A percentile compares a stretch with the other conserved stretches of the same genome.
Evolutionary conservation across 2,329 filamentous ascomycete species (phyloP).

Genomic region (Cladophialophora bantiana): DNA sequence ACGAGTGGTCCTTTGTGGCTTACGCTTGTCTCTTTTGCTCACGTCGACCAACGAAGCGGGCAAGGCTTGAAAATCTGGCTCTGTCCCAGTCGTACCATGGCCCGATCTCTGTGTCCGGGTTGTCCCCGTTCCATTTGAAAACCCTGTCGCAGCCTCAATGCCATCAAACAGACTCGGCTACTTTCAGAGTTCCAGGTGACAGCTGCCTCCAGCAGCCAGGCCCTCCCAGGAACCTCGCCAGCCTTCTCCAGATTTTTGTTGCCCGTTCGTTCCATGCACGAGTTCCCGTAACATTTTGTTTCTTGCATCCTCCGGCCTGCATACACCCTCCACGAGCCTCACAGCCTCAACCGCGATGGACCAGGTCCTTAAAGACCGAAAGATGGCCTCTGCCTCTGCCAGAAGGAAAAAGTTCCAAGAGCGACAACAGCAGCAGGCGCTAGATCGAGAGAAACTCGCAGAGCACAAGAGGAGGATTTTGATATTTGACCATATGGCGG

Average conservation of each 20-base stretch:
- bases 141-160: constrained; percentile 33
- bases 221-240: constrained; percentile 13
- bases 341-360: constrained; percentile 30
- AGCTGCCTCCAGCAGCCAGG: constrained; percentile 19
- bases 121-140: constrained; percentile 27
- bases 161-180: constrained; percentile 32
- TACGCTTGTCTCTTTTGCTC: constrained; percentile 18
- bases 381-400: constrained; percentile 36
- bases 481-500: constrained; percentile 25
- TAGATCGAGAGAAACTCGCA: constrained; percentile 22
- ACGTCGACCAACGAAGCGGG: constrained; percentile 11
- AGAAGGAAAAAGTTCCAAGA: constrained; percentile 35
- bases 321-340: constrained; percentile 6
- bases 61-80: constrained; percentile 5
- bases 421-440: constrained; percentile 29
- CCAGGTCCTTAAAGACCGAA: constrained; percentile 31
- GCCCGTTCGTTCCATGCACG: constrained; percentile 18
- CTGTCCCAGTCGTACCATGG: constrained; percentile 14
- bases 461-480: constrained; percentile 32
- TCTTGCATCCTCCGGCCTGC: constrained; percentile 13
- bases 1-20: constrained; percentile 28
- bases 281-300: constrained; percentile 10
- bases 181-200: constrained; percentile 36
- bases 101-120: constrained; percentile 25
- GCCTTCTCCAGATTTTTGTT: constrained; percentile 20